Evolutionary conservation across 2,329 filamentous ascomycete genomes (phyloP), one percentile per base, ranked within the genome.

Genomic region (Diaporthe sp.): DNA sequence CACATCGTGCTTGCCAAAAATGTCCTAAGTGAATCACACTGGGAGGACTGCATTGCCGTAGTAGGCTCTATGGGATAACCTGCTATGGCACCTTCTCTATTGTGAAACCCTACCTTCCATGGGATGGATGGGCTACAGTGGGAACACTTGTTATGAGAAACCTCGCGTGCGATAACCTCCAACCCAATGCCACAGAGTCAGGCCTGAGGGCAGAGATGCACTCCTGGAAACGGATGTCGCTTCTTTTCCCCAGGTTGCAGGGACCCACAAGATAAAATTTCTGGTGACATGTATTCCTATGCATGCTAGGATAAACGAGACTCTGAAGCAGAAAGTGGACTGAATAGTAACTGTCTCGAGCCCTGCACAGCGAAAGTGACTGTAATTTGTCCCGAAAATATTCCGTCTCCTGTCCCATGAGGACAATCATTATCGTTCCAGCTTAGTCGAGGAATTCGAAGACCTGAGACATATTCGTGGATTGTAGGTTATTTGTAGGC

Each of bases 21-120:
- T 31, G 0, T 19, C 91, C 92, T 0, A 83, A 15, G 53, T 6
- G 10, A 19, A 19, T 17, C 3, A 31, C 15, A 46, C 72, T 4
- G 92, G 91, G 28, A 95, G 88, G 74, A 95, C 90, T 76, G 94
- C 93, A 84, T 95, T 93, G 79, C 94, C 94, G 78, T 94, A 94
- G 84, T 94, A 93, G 49, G 90, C 89, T 74, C 87, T 13, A 28
- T 17, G 25, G 12, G 53, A 55, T 28, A 19, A n/a, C 13, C 13
- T 55, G n/a, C 5, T 46, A 1, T 22, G 19, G 19, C 2, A 49
- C 2, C 8, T 8, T 19, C 42, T 19, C 42, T 8, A 19, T 7
- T 44, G 42, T 6, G 17, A 12, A 17, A 44, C 42, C 15, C 42
- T 17, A 6, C 13, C 42, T 19, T 44, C 15, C 6, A 19, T 15